Evolutionary conservation across 2,329 filamentous ascomycete genomes (phyloP), one percentile per base, ranked within the genome.

Genomic region (Scedosporium minutisporum): DNA sequence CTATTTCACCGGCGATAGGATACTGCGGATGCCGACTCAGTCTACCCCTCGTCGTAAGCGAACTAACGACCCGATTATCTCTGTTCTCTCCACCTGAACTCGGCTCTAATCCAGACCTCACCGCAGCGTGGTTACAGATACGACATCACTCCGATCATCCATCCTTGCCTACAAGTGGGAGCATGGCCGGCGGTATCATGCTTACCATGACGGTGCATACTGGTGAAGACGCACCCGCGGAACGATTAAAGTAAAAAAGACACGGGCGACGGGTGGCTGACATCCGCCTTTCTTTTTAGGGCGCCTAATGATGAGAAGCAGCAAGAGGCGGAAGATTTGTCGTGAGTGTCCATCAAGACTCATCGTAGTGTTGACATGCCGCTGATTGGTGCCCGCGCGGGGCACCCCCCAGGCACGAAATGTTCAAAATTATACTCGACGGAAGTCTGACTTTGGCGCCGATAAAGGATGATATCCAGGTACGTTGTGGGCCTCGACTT

Each of bases 151-250:
- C 55, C 72, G 73, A 10, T 78, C 77, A 7, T 77, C 76, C 62
- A 74, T 79, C 51, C 72, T 69, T 62, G 65, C 77, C 44, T 80
- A 78, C 65, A 70, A 74, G 29, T 79, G 75, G 65, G 76, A 80
- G 62, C 75, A 81, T 58, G 79, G 79, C 2, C 73, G 80, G 0
- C 71, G 78, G 3, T 82, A 82, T 53, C 77, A 80, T 64, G 78
- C 75, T 65, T 73, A 75, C 42, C 7, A 25, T 5, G 23, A 33
- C 23, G 74, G 79, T 7, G 67, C 72, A 6, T 77, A 77, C 60
- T 64, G 62, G 63, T 64, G n/a, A 23, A 41, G n/a, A 44, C 51
- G 7, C 51, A 29, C 2, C 21, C 44, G 10, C 1, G 18, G 16
- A 6, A 33, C 44, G 6, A 21, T 29, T 42, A n/a, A 33, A 38